Evolutionary conservation across 2,329 filamentous ascomycete genomes (phyloP).

Genomic region (Hypoxylon sp.): DNA sequence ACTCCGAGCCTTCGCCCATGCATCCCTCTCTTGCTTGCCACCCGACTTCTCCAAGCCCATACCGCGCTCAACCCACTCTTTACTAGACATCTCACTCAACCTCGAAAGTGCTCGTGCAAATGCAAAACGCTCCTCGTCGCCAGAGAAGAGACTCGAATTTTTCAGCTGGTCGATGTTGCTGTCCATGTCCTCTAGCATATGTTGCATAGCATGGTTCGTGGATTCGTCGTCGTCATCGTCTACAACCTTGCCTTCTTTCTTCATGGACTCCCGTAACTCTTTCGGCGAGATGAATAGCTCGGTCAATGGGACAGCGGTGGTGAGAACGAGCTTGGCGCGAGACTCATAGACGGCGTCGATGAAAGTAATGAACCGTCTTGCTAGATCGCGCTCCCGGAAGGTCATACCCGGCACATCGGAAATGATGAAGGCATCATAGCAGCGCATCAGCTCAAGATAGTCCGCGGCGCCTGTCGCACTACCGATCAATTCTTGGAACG

Average conservation of each 20-base stretch:
- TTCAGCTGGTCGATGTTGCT: constrained; percentile 89
- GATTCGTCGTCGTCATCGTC: constrained; percentile 59
- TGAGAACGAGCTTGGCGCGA: constrained; percentile 94
- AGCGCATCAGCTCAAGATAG: constrained; percentile 90
- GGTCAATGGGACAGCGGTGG: constrained; percentile 85
- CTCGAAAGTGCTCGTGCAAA: constrained; percentile 91
- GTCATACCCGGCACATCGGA: constrained; percentile 95
- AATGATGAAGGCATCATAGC: constrained; percentile 93
- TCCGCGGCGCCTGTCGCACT: constrained; percentile 92
- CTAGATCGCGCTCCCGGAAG: constrained; percentile 85
- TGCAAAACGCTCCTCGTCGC: constrained; percentile 96
- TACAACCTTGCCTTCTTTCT: constrained; percentile 61
- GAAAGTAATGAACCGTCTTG: constrained; percentile 95
- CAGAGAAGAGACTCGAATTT: constrained; percentile 87
- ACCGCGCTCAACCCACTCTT: constrained; percentile 92
- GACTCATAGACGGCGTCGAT: constrained; percentile 96
- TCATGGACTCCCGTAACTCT: constrained; percentile 74
- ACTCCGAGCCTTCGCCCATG: constrained; percentile 75
- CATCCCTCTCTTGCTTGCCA: constrained; percentile 75
- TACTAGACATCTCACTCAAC: constrained; percentile 91
- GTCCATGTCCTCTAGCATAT: constrained; percentile 89
- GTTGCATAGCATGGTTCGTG: constrained; percentile 79
- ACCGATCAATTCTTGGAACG: constrained; percentile 92
- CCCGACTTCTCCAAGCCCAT: constrained; percentile 75
- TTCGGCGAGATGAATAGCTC: constrained; percentile 86